phyloP scores from a whole-genome alignment of 208 protist genomes.

The Entamoeba dispar region DNA sequence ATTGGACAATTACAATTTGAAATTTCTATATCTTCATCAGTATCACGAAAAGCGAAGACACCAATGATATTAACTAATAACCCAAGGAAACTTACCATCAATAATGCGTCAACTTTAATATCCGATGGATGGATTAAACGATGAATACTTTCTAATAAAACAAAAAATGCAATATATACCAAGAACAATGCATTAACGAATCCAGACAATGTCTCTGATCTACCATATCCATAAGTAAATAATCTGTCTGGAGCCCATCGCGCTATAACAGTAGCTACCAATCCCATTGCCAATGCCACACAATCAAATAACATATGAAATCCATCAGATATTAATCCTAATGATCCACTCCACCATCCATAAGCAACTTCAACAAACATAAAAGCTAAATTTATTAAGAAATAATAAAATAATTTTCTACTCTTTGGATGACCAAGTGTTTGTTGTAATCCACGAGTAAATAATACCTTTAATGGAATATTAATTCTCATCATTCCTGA shows the following conservation, averaged over 20 bases:
- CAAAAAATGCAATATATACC: conserved; percentile 1
- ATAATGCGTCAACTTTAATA: not conserved
- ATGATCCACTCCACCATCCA: conserved; percentile 9
- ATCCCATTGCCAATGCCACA: not conserved
- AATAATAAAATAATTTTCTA: conserved; percentile 1
- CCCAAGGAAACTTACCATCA: conserved; percentile 1
- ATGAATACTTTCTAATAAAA: conserved; percentile 5
- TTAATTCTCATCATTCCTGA: not conserved
- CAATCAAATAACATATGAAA: conserved; percentile 24
- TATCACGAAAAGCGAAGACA: not conserved
- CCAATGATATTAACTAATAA: conserved; percentile 16
- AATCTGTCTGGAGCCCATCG: not conserved
- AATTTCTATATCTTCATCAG: not conserved
- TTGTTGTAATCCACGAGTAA: not conserved
- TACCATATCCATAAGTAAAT: conserved; percentile 6
- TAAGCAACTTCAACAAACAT: conserved; percentile 15
- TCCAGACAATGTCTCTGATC: conserved; percentile 6
- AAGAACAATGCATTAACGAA: conserved; percentile 6
- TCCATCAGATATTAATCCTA: conserved; percentile 16
- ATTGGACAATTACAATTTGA: not conserved
- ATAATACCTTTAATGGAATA: not conserved
- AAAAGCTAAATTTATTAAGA: conserved; percentile 9
- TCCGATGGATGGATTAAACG: conserved; percentile 3
- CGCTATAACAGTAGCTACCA: not conserved
- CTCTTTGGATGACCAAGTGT: not conserved